phyloP scores from a whole-genome alignment of 306 rosid genomes.

The Vigna radiata region DNA sequence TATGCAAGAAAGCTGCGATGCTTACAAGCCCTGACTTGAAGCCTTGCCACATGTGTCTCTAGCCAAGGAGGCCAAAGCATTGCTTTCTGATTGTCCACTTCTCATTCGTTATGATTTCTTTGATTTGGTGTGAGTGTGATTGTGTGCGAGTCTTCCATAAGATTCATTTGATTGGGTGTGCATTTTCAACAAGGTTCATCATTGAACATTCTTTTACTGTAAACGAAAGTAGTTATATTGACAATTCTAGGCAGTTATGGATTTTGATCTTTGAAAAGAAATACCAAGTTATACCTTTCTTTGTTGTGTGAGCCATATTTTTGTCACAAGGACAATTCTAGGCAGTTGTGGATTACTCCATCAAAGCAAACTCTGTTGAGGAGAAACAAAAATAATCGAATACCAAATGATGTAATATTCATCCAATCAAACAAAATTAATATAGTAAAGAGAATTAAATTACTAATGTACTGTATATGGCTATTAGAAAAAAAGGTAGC shows the following conservation, averaged over 20 bases:
- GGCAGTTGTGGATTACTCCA: background rate
- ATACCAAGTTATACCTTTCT: background rate
- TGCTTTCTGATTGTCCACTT: background rate
- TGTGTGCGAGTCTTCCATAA: slow-evolving; percentile 32
- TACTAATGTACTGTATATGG: background rate
- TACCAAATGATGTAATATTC: background rate
- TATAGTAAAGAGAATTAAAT: background rate
- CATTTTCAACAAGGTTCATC: slow-evolving; percentile 2
- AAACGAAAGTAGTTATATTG: background rate
- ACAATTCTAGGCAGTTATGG: background rate
- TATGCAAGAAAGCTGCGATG: slow-evolving; percentile 32
- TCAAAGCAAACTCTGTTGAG: background rate
- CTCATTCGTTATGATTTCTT: slow-evolving; percentile 26
- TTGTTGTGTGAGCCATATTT: background rate
- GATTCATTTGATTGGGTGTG: slow-evolving; percentile 29
- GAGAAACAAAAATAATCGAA: background rate
- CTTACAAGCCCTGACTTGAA: slow-evolving; percentile 43
- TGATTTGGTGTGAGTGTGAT: slow-evolving; percentile 43
- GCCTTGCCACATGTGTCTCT: background rate
- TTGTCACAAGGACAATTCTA: background rate
- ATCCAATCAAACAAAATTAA: background rate
- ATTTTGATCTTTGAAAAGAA: slow-evolving; percentile 13
- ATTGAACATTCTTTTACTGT: background rate
- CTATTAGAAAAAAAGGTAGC: background rate
- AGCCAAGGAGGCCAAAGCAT: slow-evolving; percentile 1